Percentiles rank a stretch among this genome's conserved stretches.
These are phyloP conservation scores for Epichloe brachyelytri DNA, from an alignment of 2,329 filamentous ascomycete species.

Conservation along the genomic window DNA sequence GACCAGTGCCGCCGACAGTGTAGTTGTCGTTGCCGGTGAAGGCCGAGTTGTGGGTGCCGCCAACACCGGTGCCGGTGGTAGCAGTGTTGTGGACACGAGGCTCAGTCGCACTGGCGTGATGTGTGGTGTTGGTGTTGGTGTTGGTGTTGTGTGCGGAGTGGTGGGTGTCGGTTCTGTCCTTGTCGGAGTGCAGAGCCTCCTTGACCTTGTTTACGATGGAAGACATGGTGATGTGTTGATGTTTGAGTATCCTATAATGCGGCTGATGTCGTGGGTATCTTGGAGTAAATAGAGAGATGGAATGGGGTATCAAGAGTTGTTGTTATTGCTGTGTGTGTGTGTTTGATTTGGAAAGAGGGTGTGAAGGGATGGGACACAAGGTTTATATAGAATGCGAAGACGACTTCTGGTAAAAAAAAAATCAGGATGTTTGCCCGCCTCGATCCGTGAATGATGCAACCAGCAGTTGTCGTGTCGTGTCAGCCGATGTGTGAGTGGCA, in stretches of 20 bases:
- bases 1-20: slow-evolving; percentile 14
- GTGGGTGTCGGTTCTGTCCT: slow-evolving; percentile 13
- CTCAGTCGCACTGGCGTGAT: slow-evolving; percentile 30
- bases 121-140: not conserved
- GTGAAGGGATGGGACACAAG: not conserved
- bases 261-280: not conserved
- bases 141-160: not conserved
- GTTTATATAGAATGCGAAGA: slow-evolving; percentile 5
- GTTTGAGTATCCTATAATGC: not conserved
- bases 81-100: slow-evolving; percentile 28
- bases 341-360: not conserved
- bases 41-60: slow-evolving; percentile 6
- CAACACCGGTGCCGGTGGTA: slow-evolving; percentile 9
- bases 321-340: not conserved
- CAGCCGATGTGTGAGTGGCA: not conserved
- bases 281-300: not conserved
- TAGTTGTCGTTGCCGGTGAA: slow-evolving; percentile 32
- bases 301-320: not conserved
- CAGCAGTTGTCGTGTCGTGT: not conserved
- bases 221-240: slow-evolving; percentile 30
- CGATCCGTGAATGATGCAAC: slow-evolving; percentile 1
- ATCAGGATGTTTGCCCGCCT: not conserved
- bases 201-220: slow-evolving; percentile 47
- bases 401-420: not conserved
- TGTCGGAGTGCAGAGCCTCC: slow-evolving; percentile 36